These are phyloP conservation scores for Allantophomopsis cytisporea DNA, from an alignment of 2,329 filamentous ascomycete species.

Conservation along the genomic window DNA sequence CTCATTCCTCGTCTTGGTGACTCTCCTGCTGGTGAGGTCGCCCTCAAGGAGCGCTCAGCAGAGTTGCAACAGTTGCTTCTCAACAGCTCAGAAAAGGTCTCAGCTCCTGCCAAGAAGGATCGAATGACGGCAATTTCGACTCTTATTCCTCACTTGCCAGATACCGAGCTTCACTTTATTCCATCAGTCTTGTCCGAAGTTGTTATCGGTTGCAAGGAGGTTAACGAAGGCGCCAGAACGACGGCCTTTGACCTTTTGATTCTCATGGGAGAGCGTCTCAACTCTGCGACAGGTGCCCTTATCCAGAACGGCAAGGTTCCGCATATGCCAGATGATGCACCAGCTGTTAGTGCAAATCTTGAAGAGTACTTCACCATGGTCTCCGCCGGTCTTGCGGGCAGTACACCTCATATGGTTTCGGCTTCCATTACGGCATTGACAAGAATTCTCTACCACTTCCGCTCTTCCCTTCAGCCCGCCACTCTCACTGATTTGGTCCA, in stretches of 20 bases:
- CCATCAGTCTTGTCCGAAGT: constrained; percentile 85
- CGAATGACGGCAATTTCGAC: constrained; percentile 71
- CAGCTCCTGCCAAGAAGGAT: constrained; percentile 75
- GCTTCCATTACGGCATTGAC: constrained; percentile 93
- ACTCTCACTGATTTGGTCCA: constrained; percentile 77
- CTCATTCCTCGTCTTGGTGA: constrained; percentile 82
- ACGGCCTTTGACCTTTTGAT: constrained; percentile 85
- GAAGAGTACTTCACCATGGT: constrained; percentile 99
- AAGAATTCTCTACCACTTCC: constrained; percentile 87
- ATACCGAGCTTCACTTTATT: constrained; percentile 78
- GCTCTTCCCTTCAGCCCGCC: constrained; percentile 49
- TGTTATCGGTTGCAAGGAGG: constrained; percentile 92
- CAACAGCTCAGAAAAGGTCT: constrained; percentile 69
- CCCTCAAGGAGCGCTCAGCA: constrained; percentile 58
- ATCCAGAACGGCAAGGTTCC: constrained; percentile 81
- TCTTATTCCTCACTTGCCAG: constrained; percentile 66
- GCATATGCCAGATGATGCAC: constrained; percentile 73
- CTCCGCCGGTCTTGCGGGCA: constrained; percentile 83
- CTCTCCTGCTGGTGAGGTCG: constrained; percentile 63
- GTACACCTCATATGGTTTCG: constrained; percentile 92
- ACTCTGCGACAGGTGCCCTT: constrained; percentile 45
- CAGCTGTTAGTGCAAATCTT: constrained; percentile 63
- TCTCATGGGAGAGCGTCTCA: constrained; percentile 73
- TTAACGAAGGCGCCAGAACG: constrained; percentile 86
- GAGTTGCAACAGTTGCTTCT: constrained; percentile 79